Conservation (phyloP, 352 stramenopile species). For the Phytophthora rubi region DNA sequence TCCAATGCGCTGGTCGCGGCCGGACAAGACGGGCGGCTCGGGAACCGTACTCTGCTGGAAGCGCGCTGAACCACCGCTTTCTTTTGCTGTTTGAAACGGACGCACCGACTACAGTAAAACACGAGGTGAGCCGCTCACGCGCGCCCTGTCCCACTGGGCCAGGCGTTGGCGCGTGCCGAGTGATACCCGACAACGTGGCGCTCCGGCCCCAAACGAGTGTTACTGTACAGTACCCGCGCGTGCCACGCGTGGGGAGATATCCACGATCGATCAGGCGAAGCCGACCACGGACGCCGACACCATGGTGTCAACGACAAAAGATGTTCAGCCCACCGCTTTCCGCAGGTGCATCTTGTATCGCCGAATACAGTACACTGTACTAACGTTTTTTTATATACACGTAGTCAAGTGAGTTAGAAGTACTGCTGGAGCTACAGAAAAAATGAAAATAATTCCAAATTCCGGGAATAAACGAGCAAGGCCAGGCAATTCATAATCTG, state of each 20-base stretch:
- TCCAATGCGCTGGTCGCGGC: conserved; percentile 28
- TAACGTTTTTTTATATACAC: too few species aligned
- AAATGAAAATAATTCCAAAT: too few species aligned
- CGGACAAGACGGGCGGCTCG: conserved; percentile 4
- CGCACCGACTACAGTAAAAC: conserved; percentile 1
- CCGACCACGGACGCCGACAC: neutral
- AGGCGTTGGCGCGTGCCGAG: conserved; percentile 17
- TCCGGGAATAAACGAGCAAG: too few species aligned
- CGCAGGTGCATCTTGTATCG: neutral
- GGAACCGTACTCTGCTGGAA: conserved; percentile 22
- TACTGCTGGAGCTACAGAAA: too few species aligned
- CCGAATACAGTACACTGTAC: too few species aligned
- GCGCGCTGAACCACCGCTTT: conserved; percentile 15
- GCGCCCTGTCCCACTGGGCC: conserved; percentile 16
- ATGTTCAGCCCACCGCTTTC: neutral
- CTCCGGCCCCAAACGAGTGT: neutral
- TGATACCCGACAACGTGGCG: conserved; percentile 15
- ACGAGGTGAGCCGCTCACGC: conserved; percentile 1
- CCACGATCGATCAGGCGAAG: neutral
- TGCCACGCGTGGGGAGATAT: neutral
- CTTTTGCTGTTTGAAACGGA: conserved; percentile 33
- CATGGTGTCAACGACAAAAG: neutral
- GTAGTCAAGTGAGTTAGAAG: too few species aligned
- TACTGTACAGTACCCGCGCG: neutral
- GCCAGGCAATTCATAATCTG: too few species aligned